phyloP scores from a whole-genome alignment of 495 filamentous ascomycete genomes.

The Astrothelium subdiscretum region DNA sequence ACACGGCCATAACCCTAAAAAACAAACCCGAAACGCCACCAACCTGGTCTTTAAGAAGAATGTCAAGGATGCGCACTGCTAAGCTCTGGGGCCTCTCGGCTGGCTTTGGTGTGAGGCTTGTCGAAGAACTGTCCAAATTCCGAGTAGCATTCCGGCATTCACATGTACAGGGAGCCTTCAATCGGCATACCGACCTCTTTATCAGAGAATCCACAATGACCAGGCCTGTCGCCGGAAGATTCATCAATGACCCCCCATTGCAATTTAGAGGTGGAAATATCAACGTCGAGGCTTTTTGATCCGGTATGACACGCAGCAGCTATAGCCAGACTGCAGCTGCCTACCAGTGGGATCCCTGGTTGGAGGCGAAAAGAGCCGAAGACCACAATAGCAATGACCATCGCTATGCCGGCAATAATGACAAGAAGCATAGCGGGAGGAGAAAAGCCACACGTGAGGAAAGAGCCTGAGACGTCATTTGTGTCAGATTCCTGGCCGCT shows the following conservation, averaged over 20 bases:
- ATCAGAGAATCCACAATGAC: neutral
- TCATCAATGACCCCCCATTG: neutral
- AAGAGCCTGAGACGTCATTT: too few species aligned
- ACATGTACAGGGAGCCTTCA: neutral
- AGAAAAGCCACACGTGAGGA: slow-evolving; percentile 19
- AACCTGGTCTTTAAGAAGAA: too few species aligned
- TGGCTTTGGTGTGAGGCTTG: neutral
- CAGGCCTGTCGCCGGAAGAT: neutral
- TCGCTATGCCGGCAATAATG: slow-evolving; percentile 9
- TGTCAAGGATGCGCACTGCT: too few species aligned
- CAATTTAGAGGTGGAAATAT: neutral
- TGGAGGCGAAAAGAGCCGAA: slow-evolving; percentile 15
- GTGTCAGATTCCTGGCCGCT: too few species aligned
- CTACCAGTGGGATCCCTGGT: slow-evolving; percentile 22
- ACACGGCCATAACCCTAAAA: too few species aligned
- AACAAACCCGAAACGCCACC: too few species aligned
- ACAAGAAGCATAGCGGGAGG: slow-evolving; percentile 20
- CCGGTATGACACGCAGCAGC: slow-evolving; percentile 19
- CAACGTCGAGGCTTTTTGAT: neutral
- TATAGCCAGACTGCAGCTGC: slow-evolving; percentile 25
- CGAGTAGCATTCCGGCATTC: neutral
- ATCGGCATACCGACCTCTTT: neutral
- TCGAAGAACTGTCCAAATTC: neutral
- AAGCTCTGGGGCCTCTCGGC: neutral
- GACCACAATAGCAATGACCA: slow-evolving; percentile 8